Conservation (phyloP, 345 rosid species). For the Conringia planisiliqua region DNA sequence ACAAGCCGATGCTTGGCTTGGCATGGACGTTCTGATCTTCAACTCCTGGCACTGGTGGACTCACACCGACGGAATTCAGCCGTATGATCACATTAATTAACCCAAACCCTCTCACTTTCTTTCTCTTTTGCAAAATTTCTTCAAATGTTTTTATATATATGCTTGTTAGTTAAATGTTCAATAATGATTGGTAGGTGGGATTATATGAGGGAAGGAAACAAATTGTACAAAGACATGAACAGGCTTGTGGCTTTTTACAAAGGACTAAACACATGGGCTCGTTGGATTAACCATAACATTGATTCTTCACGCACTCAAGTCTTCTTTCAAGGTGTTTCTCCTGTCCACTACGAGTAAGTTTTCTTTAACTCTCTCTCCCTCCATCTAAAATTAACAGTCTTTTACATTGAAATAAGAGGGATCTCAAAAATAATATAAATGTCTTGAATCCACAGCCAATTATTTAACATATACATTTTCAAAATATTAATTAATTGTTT, state of each 20-base stretch:
- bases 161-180: background rate
- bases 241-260: constrained; percentile 75
- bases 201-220: constrained; percentile 64
- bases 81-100: constrained; percentile 39
- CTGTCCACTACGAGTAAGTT: constrained; percentile 85
- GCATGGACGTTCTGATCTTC: constrained; percentile 82
- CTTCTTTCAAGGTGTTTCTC: constrained; percentile 84
- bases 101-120: background rate
- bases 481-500: background rate
- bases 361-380: background rate
- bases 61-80: constrained; percentile 60
- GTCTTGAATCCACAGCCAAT: background rate
- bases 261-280: constrained; percentile 89
- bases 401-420: background rate
- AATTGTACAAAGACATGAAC: constrained; percentile 72
- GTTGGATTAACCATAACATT: constrained; percentile 73
- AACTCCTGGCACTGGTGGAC: constrained; percentile 99
- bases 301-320: constrained; percentile 65
- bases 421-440: background rate
- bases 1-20: constrained; percentile 62
- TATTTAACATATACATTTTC: background rate
- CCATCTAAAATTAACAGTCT: background rate
- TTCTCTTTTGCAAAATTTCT: background rate
- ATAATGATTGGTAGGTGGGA: constrained; percentile 53
- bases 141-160: background rate